Evolutionary conservation across 139 green algal genomes (phyloP).

Genomic region (Closterium sp.): DNA sequence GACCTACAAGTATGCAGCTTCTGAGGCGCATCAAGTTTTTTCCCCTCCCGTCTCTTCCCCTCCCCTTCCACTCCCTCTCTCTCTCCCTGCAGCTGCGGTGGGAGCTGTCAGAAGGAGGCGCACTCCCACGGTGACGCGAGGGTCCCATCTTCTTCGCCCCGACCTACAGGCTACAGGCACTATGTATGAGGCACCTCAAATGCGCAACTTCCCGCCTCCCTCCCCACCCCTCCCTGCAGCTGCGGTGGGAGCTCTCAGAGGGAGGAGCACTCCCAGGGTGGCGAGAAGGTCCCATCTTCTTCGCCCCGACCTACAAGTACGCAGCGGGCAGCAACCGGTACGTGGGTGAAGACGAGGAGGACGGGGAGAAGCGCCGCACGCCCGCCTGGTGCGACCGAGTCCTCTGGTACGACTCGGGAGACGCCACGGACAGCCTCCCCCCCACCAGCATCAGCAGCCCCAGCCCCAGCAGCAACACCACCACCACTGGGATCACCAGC

Average conservation of each 20-base stretch:
- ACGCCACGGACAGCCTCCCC: neutral
- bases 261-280: constrained; percentile 59
- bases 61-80: neutral
- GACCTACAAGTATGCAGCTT: no score
- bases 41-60: no score
- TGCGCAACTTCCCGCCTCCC: neutral
- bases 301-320: constrained; percentile 95
- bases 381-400: constrained; percentile 41
- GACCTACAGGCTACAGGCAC: constrained; percentile 79
- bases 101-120: constrained; percentile 6
- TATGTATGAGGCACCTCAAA: no score
- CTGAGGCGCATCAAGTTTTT: no score
- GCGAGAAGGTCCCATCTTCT: constrained; percentile 74
- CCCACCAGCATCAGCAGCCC: no score
- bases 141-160: constrained; percentile 78
- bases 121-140: constrained; percentile 69
- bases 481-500: neutral
- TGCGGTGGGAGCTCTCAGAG: constrained; percentile 6
- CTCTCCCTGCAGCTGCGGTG: constrained; percentile 16
- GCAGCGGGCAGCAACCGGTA: constrained; percentile 67
- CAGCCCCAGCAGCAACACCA: neutral
- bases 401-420: constrained; percentile 9
- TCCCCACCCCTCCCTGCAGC: neutral
- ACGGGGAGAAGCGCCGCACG: constrained; percentile 42
- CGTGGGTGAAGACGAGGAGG: constrained; percentile 36